Evolutionary conservation across 106 monocot genomes (phyloP), one percentile per base, ranked within the genome.

Genomic region (Hemerocallis citrina): DNA sequence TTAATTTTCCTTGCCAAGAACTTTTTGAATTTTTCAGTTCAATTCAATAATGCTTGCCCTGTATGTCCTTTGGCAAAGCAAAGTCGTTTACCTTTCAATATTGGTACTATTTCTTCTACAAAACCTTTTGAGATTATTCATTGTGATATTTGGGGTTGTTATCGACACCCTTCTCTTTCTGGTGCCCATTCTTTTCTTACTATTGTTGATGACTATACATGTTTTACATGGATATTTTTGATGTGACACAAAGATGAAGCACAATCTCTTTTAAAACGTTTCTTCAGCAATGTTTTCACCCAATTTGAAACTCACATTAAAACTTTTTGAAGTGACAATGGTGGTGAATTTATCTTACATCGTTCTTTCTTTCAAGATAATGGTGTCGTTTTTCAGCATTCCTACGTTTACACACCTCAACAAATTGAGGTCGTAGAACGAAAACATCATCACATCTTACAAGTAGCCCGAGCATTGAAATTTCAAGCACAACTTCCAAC

Each of bases 201-300:
- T 13, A 34, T 59, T 34, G 35, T 59, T 7, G 35, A 59, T 32
- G 58, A 59, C 20, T 59, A 3, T 33, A n/a, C 58, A 34, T 7
- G 1, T 19, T 59, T 34, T 34, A 59, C 58, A 32, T 59, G 35
- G 33, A 33, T 59, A 16, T 59, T 13, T 59, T 33, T 59, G n/a
- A 34, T 59, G 35, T 12, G 20, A 19, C 19, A 59, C 14, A 59
- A 59, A 34, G 12, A 17, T 22, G 58, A 34, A 16, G 15, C 58
- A 16, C 20, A 12, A 32, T 20, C 35, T 31, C 5, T 59, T 37
- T 36, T 36, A 7, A 34, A 34, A 17, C 20, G 10, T 2, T 7
- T 36, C 16, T 34, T 34, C 9, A 49, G 23, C 17, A 20, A 24
- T 15, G 23, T 16, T 33, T 57, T 16, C 28, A 24, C 8, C 30